Base-by-base conservation (phyloP, 2,329 filamentous ascomycete species). In the Cyanodermella asteris region DNA sequence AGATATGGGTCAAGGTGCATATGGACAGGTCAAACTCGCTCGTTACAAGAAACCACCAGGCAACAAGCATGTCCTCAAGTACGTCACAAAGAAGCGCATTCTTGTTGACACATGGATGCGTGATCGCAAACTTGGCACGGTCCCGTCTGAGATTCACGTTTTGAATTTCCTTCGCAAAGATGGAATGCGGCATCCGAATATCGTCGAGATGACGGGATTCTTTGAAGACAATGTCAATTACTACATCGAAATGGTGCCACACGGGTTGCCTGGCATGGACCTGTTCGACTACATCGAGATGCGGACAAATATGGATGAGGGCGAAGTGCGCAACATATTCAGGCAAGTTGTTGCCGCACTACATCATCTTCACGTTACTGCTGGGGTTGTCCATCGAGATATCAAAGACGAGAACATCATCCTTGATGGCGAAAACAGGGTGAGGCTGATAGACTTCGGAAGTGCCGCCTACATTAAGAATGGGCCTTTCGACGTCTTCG, bases 351-450 rank as follows among this genome's bases (percentile, higher is more conserved):
- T 78, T 7, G 65, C 72, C 40, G 87, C 87, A 5, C 62, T 97
- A 23, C 73, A 90, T 36, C 87, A 94, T 51, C 55, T 97, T 20
- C 87, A 97, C 43, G 81, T 68, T 27, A 84, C 76, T 45, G 84
- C 84, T 1, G 60, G 75, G 25, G 84, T 97, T 6, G 87, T 97
- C 7, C 87, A 97, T 49, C 73, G 87, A 18, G 87, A 97, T 42
- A 94, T 97, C 61, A 97, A 97, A 47, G 87, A 97, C 40, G 87
- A 97, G 51, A 97, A 97, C 38, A 78, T 97, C 16, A 76, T 97
- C 28, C 58, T 97, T 10, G 87, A 97, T 42, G 84, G 87, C 18
- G 82, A 94, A 44, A 82, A 84, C 14, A 72, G 75, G 37, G 91
- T 97, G 50, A 94, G 93, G 53, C 59, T 97, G 40, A 94, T 94